A percentile compares a stretch with the other conserved stretches of the same genome.
Evolutionary conservation across 2,329 filamentous ascomycete species (phyloP).

Genomic region (Pestalotiopsis sp.): DNA sequence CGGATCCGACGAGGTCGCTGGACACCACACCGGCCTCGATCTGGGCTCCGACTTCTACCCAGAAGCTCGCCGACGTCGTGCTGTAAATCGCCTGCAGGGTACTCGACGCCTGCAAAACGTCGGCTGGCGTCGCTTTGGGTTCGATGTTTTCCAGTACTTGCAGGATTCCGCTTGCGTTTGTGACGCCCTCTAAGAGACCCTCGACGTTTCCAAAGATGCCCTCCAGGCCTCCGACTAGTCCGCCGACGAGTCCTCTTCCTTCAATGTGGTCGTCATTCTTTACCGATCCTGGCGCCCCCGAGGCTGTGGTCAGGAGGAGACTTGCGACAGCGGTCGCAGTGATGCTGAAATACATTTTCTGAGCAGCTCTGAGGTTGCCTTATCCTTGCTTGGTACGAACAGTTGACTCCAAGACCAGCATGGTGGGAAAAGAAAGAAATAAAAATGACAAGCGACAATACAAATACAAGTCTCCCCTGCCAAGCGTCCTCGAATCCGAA

Average conservation of each 20-base stretch:
- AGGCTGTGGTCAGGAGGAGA: not conserved
- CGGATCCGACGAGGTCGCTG: not conserved
- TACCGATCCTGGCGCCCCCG: not conserved
- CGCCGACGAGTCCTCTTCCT: not conserved
- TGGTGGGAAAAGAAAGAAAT: not conserved
- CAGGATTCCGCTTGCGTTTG: not conserved
- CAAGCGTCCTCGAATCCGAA: not conserved
- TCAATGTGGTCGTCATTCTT: not conserved
- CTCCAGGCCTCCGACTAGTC: not conserved
- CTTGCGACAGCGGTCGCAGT: not conserved
- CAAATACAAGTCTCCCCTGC: not conserved
- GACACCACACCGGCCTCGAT: not conserved
- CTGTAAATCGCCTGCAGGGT: slow-evolving; percentile 6
- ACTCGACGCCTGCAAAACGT: not conserved
- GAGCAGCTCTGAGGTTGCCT: not conserved
- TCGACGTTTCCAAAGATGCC: not conserved
- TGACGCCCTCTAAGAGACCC: slow-evolving; percentile 1
- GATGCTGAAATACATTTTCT: not conserved
- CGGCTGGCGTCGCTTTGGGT: not conserved
- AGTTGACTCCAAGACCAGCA: not conserved
- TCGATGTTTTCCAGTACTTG: not conserved
- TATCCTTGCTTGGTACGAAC: not conserved
- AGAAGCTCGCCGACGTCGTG: slow-evolving; percentile 1
- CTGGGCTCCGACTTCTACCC: not conserved
- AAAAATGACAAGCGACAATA: not conserved